Evolutionary conservation across 306 rosid genomes (phyloP).

Genomic region (Medicago lupulina): DNA sequence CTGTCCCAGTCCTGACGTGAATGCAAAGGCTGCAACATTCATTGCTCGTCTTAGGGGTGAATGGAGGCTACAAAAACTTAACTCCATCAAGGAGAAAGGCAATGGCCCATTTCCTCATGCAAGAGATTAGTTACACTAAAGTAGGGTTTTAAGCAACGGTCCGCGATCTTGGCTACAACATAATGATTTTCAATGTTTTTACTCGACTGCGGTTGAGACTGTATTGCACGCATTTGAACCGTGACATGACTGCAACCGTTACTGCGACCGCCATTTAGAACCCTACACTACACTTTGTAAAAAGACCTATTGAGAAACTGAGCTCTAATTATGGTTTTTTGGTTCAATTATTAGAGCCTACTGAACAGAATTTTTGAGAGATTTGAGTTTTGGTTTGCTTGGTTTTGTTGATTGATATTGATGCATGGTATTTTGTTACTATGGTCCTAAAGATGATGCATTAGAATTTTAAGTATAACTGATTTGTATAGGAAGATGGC

Average conservation of each 20-base stretch:
- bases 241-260: neutral
- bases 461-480: conserved; percentile 10
- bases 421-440: neutral
- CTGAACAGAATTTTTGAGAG: neutral
- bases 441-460: neutral
- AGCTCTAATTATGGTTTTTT: conserved; percentile 46
- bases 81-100: conserved; percentile 54
- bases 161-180: neutral
- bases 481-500: conserved; percentile 48
- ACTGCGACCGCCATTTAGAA: neutral
- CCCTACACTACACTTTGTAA: conserved; percentile 1
- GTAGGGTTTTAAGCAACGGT: neutral
- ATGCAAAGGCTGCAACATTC: conserved; percentile 55
- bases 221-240: neutral
- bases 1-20: conserved; percentile 93
- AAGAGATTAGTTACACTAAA: neutral
- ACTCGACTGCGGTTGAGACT: neutral
- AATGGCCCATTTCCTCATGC: conserved; percentile 33
- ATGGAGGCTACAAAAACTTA: conserved; percentile 55
- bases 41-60: conserved; percentile 51
- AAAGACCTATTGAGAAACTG: neutral
- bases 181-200: neutral
- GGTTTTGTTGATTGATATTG: conserved; percentile 31
- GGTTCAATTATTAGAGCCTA: conserved; percentile 42
- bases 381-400: conserved; percentile 31